Evolutionary conservation across 805 yeast species (phyloP).

Genomic region (Kodamaea lidongshanica): DNA sequence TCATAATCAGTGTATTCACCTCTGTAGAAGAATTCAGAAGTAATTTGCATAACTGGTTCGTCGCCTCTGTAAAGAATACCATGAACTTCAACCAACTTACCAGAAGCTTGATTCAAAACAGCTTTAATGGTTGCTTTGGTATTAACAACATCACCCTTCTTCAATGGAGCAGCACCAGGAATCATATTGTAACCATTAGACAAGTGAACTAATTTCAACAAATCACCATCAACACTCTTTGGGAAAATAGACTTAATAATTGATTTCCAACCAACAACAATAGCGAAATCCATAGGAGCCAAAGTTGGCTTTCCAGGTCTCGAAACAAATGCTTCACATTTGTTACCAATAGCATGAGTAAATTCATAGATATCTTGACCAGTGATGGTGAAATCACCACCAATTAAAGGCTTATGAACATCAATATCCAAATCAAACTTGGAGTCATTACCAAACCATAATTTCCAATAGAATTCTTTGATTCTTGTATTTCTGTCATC

Average conservation of each 20-base stretch:
- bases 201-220: slow-evolving; percentile 87
- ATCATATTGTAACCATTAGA: slow-evolving; percentile 91
- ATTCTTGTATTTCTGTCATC: slow-evolving; percentile 88
- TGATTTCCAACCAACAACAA: slow-evolving; percentile 97
- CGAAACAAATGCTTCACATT: slow-evolving; percentile 90
- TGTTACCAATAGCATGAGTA: slow-evolving; percentile 95
- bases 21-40: slow-evolving; percentile 93
- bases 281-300: slow-evolving; percentile 99
- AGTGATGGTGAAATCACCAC: slow-evolving; percentile 61
- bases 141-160: slow-evolving; percentile 79
- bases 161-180: slow-evolving; percentile 85
- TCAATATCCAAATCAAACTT: slow-evolving; percentile 67
- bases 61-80: slow-evolving; percentile 74
- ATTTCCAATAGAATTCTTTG: slow-evolving; percentile 93
- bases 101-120: slow-evolving; percentile 84
- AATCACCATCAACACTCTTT: slow-evolving; percentile 89
- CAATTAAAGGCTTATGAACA: slow-evolving; percentile 64
- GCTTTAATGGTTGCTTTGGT: slow-evolving; percentile 81
- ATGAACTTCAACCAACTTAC: slow-evolving; percentile 92
- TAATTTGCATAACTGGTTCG: slow-evolving; percentile 87
- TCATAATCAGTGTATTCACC: slow-evolving; percentile 84
- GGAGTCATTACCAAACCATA: slow-evolving; percentile 74
- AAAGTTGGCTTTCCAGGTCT: slow-evolving; percentile 76
- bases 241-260: slow-evolving; percentile 99
- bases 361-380: slow-evolving; percentile 80